Percentiles rank a stretch among this genome's conserved stretches.
These are phyloP conservation scores for Neofusicoccum cordaticola DNA, from an alignment of 2,329 filamentous ascomycete species.

Conservation along the genomic window DNA sequence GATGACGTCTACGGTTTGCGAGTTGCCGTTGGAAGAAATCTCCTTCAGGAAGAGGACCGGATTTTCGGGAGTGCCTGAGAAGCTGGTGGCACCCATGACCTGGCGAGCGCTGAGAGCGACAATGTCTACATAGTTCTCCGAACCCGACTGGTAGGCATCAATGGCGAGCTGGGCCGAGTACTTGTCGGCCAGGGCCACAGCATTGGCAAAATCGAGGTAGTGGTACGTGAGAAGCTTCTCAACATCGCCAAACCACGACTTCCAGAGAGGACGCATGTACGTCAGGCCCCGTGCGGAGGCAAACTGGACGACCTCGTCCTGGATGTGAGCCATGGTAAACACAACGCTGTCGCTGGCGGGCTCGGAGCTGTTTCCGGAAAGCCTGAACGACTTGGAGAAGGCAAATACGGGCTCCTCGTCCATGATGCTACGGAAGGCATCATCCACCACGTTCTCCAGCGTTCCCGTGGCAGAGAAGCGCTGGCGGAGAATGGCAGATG, in stretches of 20 bases:
- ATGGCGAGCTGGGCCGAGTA: constrained; percentile 69
- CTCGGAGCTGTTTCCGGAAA: constrained; percentile 23
- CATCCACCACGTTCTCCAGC: constrained; percentile 65
- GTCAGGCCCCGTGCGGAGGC: constrained; percentile 73
- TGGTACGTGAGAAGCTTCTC: constrained; percentile 70
- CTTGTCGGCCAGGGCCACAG: constrained; percentile 62
- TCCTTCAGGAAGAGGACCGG: constrained; percentile 80
- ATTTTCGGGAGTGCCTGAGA: constrained; percentile 67
- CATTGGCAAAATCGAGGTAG: constrained; percentile 69
- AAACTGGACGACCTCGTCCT: constrained; percentile 77
- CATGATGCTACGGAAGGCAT: constrained; percentile 66
- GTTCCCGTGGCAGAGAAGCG: constrained; percentile 67
- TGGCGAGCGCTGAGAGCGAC: constrained; percentile 75
- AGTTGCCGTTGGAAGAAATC: constrained; percentile 81
- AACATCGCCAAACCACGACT: constrained; percentile 65
- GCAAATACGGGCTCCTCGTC: constrained; percentile 81
- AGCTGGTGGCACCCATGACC: constrained; percentile 73
- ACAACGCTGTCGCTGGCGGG: constrained; percentile 49
- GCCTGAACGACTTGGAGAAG: constrained; percentile 50
- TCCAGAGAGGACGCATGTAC: constrained; percentile 76
- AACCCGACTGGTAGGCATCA: constrained; percentile 72
- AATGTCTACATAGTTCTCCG: constrained; percentile 73
- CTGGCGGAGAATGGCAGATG: constrained; percentile 63
- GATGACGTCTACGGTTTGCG: constrained; percentile 83
- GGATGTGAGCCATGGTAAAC: constrained; percentile 75